Conservation (phyloP, 2,329 filamentous ascomycete genomes). For the Fusarium nodosum region DNA sequence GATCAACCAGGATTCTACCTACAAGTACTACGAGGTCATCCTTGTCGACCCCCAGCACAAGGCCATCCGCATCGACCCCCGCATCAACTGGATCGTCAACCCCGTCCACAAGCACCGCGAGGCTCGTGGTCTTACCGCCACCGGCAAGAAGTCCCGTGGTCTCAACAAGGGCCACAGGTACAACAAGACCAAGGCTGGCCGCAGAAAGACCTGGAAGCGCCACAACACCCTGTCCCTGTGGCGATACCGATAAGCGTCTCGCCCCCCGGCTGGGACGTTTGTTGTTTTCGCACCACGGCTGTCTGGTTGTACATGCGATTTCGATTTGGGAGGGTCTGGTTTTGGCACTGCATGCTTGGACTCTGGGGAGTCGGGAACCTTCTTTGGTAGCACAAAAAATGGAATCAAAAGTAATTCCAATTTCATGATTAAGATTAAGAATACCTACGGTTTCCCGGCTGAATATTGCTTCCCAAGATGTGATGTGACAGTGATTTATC, state of each 20-base stretch:
- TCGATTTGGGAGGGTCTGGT: conserved; percentile 50
- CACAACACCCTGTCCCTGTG: conserved; percentile 99
- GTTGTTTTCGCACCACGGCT: conserved; percentile 27
- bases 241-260: conserved; percentile 85
- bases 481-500: conserved; percentile 2
- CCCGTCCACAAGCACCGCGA: conserved; percentile 99
- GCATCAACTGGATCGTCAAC: conserved; percentile 99
- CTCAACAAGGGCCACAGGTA: conserved; percentile 99
- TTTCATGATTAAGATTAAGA: conserved; percentile 46
- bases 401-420: conserved; percentile 52
- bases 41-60: conserved; percentile 99
- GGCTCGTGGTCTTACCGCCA: conserved; percentile 94
- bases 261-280: conserved; percentile 29
- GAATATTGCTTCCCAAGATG: conserved; percentile 12
- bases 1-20: conserved; percentile 99
- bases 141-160: conserved; percentile 99
- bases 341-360: conserved; percentile 53
- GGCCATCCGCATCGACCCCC: conserved; percentile 97
- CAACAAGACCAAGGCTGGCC: conserved; percentile 97
- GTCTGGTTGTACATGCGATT: conserved; percentile 39
- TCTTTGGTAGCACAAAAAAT: conserved; percentile 52
- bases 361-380: conserved; percentile 53
- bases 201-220: conserved; percentile 99
- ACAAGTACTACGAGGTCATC: conserved; percentile 99
- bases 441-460: conserved; percentile 45